Percentiles rank a stretch among this genome's conserved stretches.
These are phyloP conservation scores for Rhizophagus clarus DNA, from an alignment of 192 early-diverging fungal genomes.

Conservation along the genomic window DNA sequence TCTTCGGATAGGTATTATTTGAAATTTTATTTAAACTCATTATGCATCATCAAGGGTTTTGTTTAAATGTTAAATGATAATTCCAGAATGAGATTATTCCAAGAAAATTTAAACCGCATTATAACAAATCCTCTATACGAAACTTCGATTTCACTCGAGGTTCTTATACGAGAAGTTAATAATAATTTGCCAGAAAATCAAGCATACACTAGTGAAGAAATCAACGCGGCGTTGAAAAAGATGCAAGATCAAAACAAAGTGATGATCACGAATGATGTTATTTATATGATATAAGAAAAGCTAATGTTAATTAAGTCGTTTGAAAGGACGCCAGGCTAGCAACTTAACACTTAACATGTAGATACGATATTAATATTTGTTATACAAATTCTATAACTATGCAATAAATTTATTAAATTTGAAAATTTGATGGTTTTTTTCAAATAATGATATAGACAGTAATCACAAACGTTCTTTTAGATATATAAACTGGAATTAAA, in stretches of 20 bases:
- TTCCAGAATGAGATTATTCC: constrained; percentile 48
- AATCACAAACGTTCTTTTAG: no score
- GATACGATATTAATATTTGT: no score
- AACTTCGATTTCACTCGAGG: constrained; percentile 52
- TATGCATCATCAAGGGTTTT: neutral
- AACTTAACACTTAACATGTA: no score
- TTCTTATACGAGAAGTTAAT: constrained; percentile 61
- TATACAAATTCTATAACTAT: no score
- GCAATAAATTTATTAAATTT: no score
- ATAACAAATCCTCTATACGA: constrained; percentile 51
- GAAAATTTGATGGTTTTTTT: no score
- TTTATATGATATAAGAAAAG: constrained; percentile 63
- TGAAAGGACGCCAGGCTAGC: no score
- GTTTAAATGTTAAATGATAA: neutral
- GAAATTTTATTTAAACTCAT: neutral
- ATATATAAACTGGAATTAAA: no score
- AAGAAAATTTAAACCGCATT: constrained; percentile 47
- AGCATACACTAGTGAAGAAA: constrained; percentile 59
- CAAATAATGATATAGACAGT: no score
- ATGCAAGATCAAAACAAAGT: constrained; percentile 71
- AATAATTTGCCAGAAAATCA: constrained; percentile 38
- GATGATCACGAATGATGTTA: constrained; percentile 68
- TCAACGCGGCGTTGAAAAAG: constrained; percentile 55
- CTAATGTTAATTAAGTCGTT: no score
- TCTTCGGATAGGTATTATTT: neutral